These are phyloP conservation scores for Saturnispora quitensis DNA, from an alignment of 805 yeast genomes.

Conservation along the genomic window DNA sequence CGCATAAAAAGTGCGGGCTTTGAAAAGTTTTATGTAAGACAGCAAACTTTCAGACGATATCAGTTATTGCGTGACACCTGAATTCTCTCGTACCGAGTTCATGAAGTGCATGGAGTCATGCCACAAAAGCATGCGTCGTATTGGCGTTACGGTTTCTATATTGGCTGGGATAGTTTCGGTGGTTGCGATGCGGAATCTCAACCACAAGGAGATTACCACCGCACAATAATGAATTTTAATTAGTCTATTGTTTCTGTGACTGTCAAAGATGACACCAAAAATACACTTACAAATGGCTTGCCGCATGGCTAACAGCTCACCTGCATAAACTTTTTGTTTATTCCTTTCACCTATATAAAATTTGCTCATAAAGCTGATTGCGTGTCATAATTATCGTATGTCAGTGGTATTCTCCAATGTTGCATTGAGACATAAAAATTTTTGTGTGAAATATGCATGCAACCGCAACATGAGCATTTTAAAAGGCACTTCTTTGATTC, in stretches of 20 bases:
- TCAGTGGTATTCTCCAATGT: neutral
- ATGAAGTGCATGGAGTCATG: neutral
- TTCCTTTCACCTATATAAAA: too few relatives aligned
- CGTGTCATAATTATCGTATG: neutral
- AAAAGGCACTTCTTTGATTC: neutral
- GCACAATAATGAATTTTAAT: neutral
- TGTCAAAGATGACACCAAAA: too few relatives aligned
- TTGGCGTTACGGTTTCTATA: neutral
- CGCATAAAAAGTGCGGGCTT: too few relatives aligned
- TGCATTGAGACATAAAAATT: neutral
- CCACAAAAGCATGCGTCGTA: neutral
- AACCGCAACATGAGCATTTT: neutral
- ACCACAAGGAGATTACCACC: neutral
- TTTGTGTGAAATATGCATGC: neutral
- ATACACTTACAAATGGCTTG: too few relatives aligned
- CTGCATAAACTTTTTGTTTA: too few relatives aligned
- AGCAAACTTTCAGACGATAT: too few relatives aligned
- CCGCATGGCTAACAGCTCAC: too few relatives aligned
- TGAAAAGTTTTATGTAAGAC: too few relatives aligned
- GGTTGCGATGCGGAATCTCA: neutral
- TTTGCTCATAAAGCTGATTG: neutral
- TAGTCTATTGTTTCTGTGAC: too few relatives aligned
- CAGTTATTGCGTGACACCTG: too few relatives aligned
- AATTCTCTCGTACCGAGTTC: neutral
- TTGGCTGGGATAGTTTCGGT: neutral